Percentiles rank a stretch among this genome's conserved stretches.
Evolutionary conservation across 129 eudicot genomes (phyloP).

Genomic region (Apium graveolens): DNA sequence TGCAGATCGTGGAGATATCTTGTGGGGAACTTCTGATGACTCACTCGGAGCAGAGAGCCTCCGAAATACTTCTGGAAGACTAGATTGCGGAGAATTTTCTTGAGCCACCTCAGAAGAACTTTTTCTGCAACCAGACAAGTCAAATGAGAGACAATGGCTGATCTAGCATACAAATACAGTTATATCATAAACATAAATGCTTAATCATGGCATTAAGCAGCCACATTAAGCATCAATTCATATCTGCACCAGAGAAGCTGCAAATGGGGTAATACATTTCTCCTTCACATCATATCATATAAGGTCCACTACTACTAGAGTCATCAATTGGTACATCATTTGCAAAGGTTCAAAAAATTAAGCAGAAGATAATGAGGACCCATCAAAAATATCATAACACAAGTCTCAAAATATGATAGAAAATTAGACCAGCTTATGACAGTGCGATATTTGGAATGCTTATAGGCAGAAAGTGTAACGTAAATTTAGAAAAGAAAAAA

Average conservation of each 20-base stretch:
- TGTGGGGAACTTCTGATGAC: conserved; percentile 20
- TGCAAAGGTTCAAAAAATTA: background rate
- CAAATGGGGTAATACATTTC: background rate
- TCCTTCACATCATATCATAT: background rate
- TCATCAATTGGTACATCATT: background rate
- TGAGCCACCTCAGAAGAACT: conserved; percentile 22
- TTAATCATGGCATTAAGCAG: background rate
- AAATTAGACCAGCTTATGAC: background rate
- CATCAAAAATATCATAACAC: background rate
- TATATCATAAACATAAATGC: background rate
- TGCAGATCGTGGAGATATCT: conserved; percentile 21
- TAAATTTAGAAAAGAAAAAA: background rate
- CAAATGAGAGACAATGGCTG: background rate
- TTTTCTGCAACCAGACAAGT: conserved; percentile 19
- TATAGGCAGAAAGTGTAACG: background rate
- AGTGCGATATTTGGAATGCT: background rate
- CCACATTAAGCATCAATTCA: background rate
- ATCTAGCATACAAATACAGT: background rate
- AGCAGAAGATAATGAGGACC: background rate
- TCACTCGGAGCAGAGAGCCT: conserved; percentile 6
- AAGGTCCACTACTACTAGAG: background rate
- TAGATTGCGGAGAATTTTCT: conserved; percentile 17
- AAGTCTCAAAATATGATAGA: background rate
- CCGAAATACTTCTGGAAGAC: conserved; percentile 19
- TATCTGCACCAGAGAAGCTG: background rate